Conservation (phyloP, 2,329 filamentous ascomycete species). For the Colletotrichum sojae region DNA sequence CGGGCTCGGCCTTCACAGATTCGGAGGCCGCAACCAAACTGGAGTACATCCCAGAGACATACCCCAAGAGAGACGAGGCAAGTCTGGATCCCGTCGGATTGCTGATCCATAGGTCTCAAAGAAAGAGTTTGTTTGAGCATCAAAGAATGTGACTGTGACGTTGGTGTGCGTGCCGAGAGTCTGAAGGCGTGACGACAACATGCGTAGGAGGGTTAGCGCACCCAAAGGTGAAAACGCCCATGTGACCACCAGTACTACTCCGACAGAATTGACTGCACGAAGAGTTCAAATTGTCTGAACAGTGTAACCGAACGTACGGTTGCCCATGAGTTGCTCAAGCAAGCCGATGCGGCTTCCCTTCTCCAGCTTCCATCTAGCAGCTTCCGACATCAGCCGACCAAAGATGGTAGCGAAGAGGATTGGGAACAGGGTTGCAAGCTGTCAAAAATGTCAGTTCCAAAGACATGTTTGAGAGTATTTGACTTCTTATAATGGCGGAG, state of each 20-base stretch:
- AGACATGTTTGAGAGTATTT: too few species aligned
- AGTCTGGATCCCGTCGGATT: too few species aligned
- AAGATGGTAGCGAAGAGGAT: conserved; percentile 48
- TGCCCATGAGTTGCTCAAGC: conserved; percentile 50
- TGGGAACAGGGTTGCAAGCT: conserved; percentile 46
- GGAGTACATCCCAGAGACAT: conserved; percentile 31
- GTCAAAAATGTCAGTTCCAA: neutral
- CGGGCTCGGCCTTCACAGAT: conserved; percentile 28
- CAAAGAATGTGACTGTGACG: neutral
- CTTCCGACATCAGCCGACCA: conserved; percentile 46
- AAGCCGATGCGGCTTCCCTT: conserved; percentile 45
- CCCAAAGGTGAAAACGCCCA: conserved; percentile 51
- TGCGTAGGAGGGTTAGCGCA: conserved; percentile 46
- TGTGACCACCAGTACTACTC: conserved; percentile 43
- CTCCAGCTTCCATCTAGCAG: conserved; percentile 47
- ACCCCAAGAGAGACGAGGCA: neutral
- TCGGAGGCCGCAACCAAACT: conserved; percentile 42
- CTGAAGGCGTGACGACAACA: neutral
- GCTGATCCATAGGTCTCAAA: neutral
- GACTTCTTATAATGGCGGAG: neutral
- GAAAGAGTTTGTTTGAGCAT: neutral
- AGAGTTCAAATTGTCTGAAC: conserved; percentile 45
- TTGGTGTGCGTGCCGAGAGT: neutral
- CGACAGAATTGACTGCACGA: conserved; percentile 46
- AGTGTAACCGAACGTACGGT: conserved; percentile 47